These are phyloP conservation scores for Aspergillus candidus DNA, from an alignment of 2,329 filamentous ascomycete genomes.

Conservation along the genomic window DNA sequence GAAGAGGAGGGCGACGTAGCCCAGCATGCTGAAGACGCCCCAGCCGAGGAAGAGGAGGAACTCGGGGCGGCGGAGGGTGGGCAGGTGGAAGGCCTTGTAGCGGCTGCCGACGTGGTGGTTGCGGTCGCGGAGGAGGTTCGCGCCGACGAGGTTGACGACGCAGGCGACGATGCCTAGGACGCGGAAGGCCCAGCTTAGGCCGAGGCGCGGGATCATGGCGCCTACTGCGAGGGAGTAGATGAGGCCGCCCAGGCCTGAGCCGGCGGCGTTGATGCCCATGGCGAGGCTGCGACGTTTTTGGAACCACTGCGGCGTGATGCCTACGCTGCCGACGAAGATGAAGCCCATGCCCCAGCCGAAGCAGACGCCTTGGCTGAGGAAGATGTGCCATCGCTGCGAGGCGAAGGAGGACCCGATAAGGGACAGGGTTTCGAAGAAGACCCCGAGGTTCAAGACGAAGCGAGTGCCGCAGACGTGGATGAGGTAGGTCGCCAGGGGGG, in stretches of 20 bases:
- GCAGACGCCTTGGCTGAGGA: slow-evolving; percentile 55
- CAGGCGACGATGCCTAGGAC: slow-evolving; percentile 54
- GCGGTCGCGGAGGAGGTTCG: slow-evolving; percentile 52
- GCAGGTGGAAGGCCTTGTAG: slow-evolving; percentile 49
- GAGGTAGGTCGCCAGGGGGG: slow-evolving; percentile 50
- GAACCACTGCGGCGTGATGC: slow-evolving; percentile 59
- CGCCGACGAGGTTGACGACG: slow-evolving; percentile 47
- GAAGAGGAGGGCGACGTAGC: slow-evolving; percentile 60
- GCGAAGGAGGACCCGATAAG: slow-evolving; percentile 55
- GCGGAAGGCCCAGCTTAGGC: slow-evolving; percentile 56
- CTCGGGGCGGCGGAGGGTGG: slow-evolving; percentile 49
- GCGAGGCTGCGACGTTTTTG: slow-evolving; percentile 52
- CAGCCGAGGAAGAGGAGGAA: slow-evolving; percentile 55
- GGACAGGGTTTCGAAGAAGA: slow-evolving; percentile 49
- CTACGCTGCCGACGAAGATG: slow-evolving; percentile 52
- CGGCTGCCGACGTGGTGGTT: slow-evolving; percentile 51
- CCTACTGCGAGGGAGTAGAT: slow-evolving; percentile 54
- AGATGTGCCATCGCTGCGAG: slow-evolving; percentile 53
- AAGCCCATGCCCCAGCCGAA: slow-evolving; percentile 60
- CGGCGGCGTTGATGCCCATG: slow-evolving; percentile 54
- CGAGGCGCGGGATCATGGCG: slow-evolving; percentile 51
- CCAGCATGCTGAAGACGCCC: slow-evolving; percentile 58
- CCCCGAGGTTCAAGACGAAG: slow-evolving; percentile 50
- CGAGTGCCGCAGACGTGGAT: slow-evolving; percentile 50
- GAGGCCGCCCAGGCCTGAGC: slow-evolving; percentile 55